Conservation (phyloP, 1,139 yeast species). For the Sugiyamaella novakii region DNA sequence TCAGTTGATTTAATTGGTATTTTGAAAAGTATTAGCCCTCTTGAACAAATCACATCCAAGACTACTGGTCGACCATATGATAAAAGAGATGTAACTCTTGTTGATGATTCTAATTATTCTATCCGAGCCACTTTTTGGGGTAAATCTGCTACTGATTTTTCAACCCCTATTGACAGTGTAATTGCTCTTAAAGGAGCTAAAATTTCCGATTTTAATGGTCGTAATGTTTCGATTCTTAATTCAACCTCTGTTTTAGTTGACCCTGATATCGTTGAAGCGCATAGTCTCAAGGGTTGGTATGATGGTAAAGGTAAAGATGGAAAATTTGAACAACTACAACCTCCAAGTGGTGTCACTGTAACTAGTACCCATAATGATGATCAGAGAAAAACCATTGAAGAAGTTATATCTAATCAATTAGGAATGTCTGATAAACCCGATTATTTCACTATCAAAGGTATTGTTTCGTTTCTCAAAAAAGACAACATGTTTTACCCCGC, state of each 20-base stretch:
- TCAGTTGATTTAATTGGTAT: conserved; percentile 83
- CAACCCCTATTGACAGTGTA: conserved; percentile 74
- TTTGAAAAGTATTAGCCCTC: conserved; percentile 71
- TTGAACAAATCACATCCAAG: conserved; percentile 84
- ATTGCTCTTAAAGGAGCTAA: conserved; percentile 89
- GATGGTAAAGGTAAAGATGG: conserved; percentile 72
- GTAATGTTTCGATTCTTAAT: conserved; percentile 78
- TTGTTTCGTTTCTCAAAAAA: conserved; percentile 67
- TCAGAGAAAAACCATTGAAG: conserved; percentile 55
- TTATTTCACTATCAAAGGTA: conserved; percentile 72
- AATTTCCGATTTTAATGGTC: conserved; percentile 87
- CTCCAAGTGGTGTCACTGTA: conserved; percentile 35
- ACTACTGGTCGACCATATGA: conserved; percentile 88
- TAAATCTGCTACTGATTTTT: conserved; percentile 76
- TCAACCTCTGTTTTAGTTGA: conserved; percentile 73
- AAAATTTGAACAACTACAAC: conserved; percentile 62
- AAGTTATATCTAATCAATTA: conserved; percentile 67
- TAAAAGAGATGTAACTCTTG: conserved; percentile 84
- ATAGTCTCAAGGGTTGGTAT: conserved; percentile 90
- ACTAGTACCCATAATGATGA: conserved; percentile 44
- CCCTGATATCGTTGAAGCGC: conserved; percentile 90
- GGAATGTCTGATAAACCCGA: conserved; percentile 74
- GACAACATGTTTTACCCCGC: conserved; percentile 89
- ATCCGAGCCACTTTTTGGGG: conserved; percentile 90
- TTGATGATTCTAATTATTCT: conserved; percentile 79